Evolutionary conservation across 495 filamentous ascomycete genomes (phyloP).

Genomic region (Penicillium flavigenum): DNA sequence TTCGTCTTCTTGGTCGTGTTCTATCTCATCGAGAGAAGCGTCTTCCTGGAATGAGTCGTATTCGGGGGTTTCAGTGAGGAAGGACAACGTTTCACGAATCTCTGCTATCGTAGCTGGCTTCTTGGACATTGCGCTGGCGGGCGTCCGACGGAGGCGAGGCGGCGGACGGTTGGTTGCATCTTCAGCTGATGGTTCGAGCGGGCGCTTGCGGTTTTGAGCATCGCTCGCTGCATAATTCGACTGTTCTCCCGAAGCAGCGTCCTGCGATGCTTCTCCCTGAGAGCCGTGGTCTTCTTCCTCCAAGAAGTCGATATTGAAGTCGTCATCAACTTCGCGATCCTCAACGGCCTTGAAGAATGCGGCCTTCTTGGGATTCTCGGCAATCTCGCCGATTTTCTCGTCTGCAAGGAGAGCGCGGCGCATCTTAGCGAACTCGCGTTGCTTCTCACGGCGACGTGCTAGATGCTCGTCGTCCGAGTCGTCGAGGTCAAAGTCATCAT

Average conservation of each 20-base stretch:
- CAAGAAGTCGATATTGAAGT: constrained; percentile 72
- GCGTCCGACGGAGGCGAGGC: constrained; percentile 64
- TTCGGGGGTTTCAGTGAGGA: constrained; percentile 74
- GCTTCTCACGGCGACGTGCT: constrained; percentile 74
- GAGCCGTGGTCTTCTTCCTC: constrained; percentile 50
- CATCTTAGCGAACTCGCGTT: constrained; percentile 87
- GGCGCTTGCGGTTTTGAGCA: constrained; percentile 56
- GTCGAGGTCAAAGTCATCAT: constrained; percentile 74
- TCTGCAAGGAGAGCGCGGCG: constrained; percentile 85
- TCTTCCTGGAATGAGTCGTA: constrained; percentile 52
- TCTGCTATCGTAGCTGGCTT: constrained; percentile 70
- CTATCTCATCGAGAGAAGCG: constrained; percentile 42
- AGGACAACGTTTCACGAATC: constrained; percentile 75
- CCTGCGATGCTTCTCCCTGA: constrained; percentile 48
- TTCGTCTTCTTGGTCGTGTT: constrained; percentile 37
- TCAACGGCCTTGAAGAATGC: constrained; percentile 91
- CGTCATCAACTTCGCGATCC: constrained; percentile 75
- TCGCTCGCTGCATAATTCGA: constrained; percentile 27
- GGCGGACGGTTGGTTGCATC: constrained; percentile 57
- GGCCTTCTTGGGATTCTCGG: constrained; percentile 82
- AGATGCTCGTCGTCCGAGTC: constrained; percentile 84
- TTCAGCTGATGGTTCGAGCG: constrained; percentile 45
- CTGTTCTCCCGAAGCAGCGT: constrained; percentile 31
- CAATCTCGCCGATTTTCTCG: constrained; percentile 85
- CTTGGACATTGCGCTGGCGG: constrained; percentile 51